These are phyloP conservation scores for Iodosphaeria phyllophila DNA, from an alignment of 2,329 filamentous ascomycete genomes.

Conservation along the genomic window DNA sequence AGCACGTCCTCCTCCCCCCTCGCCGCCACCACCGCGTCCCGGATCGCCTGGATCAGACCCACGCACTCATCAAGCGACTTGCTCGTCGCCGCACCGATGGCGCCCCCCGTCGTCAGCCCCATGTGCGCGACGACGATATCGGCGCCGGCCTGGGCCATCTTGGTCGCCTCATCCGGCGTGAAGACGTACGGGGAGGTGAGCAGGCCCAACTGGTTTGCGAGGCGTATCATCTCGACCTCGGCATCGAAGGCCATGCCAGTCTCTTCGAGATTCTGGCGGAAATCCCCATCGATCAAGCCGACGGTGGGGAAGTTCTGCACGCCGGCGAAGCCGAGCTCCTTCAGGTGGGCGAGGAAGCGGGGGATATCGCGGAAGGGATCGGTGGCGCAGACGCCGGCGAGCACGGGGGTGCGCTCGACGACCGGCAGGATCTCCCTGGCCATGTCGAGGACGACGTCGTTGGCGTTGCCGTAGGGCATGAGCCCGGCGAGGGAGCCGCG, in stretches of 20 bases:
- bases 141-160: constrained; percentile 45
- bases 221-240: constrained; percentile 47
- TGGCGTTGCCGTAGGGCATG: constrained; percentile 55
- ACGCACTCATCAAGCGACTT: constrained; percentile 48
- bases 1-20: constrained; percentile 41
- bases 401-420: constrained; percentile 42
- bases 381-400: constrained; percentile 53
- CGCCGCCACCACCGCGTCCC: constrained; percentile 36
- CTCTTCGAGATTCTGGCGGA: constrained; percentile 49
- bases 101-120: constrained; percentile 45
- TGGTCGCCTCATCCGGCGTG: constrained; percentile 36
- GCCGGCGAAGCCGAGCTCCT: constrained; percentile 44
- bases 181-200: constrained; percentile 57
- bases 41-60: constrained; percentile 39
- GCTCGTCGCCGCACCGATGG: constrained; percentile 43
- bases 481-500: constrained; percentile 48
- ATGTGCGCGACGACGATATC: constrained; percentile 52
- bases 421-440: constrained; percentile 48
- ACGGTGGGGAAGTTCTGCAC: constrained; percentile 61
- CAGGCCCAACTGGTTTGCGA: constrained; percentile 39
- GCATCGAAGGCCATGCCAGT: constrained; percentile 50
- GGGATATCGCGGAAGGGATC: constrained; percentile 49
- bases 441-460: constrained; percentile 53
- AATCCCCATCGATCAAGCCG: constrained; percentile 47
- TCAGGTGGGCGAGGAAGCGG: constrained; percentile 38